These are phyloP conservation scores for Paecilomyces fulvus DNA, from an alignment of 2,329 filamentous ascomycete genomes.

Conservation along the genomic window DNA sequence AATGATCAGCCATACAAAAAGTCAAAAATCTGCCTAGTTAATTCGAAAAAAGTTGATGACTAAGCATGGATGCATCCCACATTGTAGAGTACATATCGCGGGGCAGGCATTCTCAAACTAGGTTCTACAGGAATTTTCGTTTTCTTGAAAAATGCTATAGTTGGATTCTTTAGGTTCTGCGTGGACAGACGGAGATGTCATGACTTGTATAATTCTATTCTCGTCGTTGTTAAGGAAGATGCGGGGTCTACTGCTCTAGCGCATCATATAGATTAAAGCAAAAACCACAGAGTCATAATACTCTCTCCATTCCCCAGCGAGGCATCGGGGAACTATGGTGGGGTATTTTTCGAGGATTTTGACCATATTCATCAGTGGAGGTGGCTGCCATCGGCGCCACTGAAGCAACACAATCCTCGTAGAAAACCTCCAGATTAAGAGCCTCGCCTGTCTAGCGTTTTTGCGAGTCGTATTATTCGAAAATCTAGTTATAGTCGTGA, in stretches of 20 bases:
- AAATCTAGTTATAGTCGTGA: not conserved
- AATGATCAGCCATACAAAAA: not conserved
- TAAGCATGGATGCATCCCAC: constrained; percentile 5
- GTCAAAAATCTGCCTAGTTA: not conserved
- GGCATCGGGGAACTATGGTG: too few species aligned
- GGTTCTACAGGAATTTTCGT: not conserved
- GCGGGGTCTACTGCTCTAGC: not conserved
- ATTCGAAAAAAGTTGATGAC: constrained; percentile 6
- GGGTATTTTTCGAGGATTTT: too few species aligned
- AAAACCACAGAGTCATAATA: too few species aligned
- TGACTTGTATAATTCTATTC: not conserved
- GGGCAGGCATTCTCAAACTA: not conserved
- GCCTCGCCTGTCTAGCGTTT: not conserved
- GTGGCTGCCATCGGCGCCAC: too few species aligned
- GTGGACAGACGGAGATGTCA: too few species aligned
- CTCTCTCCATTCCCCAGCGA: too few species aligned
- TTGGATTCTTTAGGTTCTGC: not conserved
- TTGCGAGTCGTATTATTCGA: not conserved
- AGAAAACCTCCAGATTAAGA: too few species aligned
- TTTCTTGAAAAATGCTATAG: not conserved
- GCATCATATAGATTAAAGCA: not conserved
- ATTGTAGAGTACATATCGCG: not conserved
- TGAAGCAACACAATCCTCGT: too few species aligned
- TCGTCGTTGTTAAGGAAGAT: not conserved
- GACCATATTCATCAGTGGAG: too few species aligned